Conservation (phyloP, 108 stramenopile species). For the Pseudonitzschia multiseries region DNA sequence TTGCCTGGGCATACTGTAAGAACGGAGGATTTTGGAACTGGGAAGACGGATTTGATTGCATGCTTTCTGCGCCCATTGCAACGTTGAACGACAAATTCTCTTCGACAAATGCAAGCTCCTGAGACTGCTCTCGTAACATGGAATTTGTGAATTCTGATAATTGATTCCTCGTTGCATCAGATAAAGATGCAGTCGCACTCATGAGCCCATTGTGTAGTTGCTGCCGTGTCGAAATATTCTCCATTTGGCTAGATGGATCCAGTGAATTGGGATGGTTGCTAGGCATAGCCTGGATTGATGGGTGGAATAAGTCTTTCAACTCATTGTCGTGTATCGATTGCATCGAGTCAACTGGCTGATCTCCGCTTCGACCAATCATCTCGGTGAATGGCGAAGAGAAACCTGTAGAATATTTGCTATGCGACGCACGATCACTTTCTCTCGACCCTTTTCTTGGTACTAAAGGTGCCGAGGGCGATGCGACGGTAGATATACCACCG, state of each 20-base stretch:
- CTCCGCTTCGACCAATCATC: not conserved
- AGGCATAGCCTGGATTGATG: not conserved
- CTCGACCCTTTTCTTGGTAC: not conserved
- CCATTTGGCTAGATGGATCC: not conserved
- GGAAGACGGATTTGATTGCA: not conserved
- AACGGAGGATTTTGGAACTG: not conserved
- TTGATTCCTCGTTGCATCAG: not conserved
- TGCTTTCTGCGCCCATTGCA: not conserved
- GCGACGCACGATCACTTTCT: not conserved
- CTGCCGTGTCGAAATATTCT: not conserved
- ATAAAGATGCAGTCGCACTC: not conserved
- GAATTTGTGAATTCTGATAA: constrained; percentile 4
- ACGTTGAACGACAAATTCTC: not conserved
- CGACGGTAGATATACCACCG: not conserved
- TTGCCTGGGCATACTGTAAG: not conserved
- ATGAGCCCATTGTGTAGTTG: not conserved
- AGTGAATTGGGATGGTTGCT: constrained; percentile 2
- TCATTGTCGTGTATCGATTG: constrained; percentile 2
- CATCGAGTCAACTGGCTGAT: not conserved
- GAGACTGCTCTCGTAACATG: constrained; percentile 1
- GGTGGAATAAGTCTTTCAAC: not conserved
- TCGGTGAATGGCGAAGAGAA: not conserved
- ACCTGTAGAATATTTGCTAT: not conserved
- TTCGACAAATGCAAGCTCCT: not conserved
- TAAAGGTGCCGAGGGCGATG: not conserved